Conservation (phyloP, 768 basidiomycete species). For the Russula sp. region DNA sequence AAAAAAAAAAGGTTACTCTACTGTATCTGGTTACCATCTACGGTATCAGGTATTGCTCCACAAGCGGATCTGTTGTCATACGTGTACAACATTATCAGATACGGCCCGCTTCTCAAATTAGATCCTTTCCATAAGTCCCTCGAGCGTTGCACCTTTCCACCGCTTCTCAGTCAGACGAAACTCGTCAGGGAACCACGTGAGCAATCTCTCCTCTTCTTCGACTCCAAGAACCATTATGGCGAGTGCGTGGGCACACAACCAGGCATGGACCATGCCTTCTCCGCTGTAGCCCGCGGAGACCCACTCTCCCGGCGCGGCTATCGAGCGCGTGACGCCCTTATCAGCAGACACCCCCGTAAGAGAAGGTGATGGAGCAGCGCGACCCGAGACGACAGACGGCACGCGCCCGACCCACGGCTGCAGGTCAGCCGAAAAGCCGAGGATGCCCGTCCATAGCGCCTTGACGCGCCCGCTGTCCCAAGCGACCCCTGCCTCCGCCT, state of each 20-base stretch:
- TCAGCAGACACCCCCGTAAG: constrained; percentile 11
- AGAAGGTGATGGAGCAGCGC: background rate
- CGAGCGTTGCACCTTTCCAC: constrained; percentile 41
- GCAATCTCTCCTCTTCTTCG: constrained; percentile 31
- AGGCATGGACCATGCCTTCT: constrained; percentile 70
- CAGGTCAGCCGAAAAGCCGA: constrained; percentile 55
- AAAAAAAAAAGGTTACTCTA: no score
- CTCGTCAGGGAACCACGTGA: constrained; percentile 46
- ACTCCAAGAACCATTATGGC: constrained; percentile 52
- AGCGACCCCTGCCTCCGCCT: constrained; percentile 21
- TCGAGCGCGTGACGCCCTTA: background rate
- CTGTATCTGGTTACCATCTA: no score
- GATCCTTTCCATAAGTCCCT: constrained; percentile 28
- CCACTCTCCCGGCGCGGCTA: constrained; percentile 56
- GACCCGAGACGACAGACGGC: constrained; percentile 42
- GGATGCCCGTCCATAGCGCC: constrained; percentile 56
- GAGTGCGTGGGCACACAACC: constrained; percentile 54
- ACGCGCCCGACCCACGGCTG: constrained; percentile 68
- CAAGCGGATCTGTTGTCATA: no score
- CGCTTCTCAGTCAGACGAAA: constrained; percentile 44
- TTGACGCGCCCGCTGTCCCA: constrained; percentile 46
- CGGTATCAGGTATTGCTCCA: no score
- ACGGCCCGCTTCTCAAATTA: constrained; percentile 1
- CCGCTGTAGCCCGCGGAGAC: constrained; percentile 64
- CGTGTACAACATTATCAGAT: background rate